Percentiles rank a stretch among this genome's conserved stretches.
phyloP scores from a whole-genome alignment of 2,329 filamentous ascomycete species.

The Colletotrichum tropicale region DNA sequence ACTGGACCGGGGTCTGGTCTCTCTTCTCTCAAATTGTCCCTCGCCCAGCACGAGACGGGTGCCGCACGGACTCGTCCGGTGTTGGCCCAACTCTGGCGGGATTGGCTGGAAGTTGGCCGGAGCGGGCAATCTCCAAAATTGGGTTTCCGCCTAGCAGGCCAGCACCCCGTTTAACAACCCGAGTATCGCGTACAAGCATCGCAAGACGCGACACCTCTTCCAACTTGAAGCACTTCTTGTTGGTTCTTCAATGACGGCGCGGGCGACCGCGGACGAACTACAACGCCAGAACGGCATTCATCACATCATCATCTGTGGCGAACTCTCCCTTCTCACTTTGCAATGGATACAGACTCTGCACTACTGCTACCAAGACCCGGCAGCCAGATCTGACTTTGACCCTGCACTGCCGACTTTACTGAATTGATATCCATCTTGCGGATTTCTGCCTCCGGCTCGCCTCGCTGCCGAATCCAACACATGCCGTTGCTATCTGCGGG shows the following conservation, averaged over 20 bases:
- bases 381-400: constrained; percentile 2
- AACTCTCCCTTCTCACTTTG: not conserved
- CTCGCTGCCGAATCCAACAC: not conserved
- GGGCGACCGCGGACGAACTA: not conserved
- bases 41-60: not conserved
- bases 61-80: constrained; percentile 6
- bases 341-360: not conserved
- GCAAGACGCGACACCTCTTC: not conserved
- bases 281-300: not conserved
- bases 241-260: not conserved
- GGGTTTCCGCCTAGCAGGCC: constrained; percentile 4
- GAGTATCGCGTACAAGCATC: not conserved
- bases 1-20: not conserved
- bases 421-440: not conserved
- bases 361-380: not conserved
- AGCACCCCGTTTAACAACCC: not conserved
- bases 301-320: not conserved
- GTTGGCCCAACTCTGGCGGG: not conserved
- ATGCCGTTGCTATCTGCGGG: not conserved
- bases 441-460: not conserved
- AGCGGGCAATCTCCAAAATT: constrained; percentile 13
- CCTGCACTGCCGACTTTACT: not conserved
- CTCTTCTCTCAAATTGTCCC: not conserved
- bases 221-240: not conserved
- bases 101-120: constrained; percentile 15